Conservation (phyloP, 1,284 basidiomycete genomes). For the Puccinia hordei region DNA sequence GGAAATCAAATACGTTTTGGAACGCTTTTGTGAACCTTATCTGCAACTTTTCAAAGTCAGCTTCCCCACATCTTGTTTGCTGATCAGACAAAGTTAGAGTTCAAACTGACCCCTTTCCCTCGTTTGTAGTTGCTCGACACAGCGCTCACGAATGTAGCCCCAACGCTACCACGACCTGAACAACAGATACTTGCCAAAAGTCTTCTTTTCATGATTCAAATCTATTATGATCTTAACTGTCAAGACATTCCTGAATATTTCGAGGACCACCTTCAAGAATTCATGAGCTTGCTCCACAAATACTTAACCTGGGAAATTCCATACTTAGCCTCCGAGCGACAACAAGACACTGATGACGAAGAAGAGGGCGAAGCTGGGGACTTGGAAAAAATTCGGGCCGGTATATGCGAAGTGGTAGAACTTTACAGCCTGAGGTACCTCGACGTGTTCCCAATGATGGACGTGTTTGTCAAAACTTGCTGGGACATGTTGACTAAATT, state of each 20-base stretch:
- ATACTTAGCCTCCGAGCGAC: conserved; percentile 10
- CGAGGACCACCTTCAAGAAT: conserved; percentile 73
- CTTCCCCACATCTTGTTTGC: not conserved
- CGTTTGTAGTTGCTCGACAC: conserved; percentile 6
- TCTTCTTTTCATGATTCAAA: conserved; percentile 76
- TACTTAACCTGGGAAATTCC: conserved; percentile 50
- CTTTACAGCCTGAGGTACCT: conserved; percentile 88
- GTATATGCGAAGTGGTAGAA: conserved; percentile 89
- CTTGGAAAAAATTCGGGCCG: conserved; percentile 81
- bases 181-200: conserved; percentile 68
- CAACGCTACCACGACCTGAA: conserved; percentile 57
- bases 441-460: conserved; percentile 68
- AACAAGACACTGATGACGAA: conserved; percentile 63
- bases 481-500: conserved; percentile 84
- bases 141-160: conserved; percentile 56
- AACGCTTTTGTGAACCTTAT: conserved; percentile 79
- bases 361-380: conserved; percentile 81
- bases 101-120: not conserved
- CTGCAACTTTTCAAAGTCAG: conserved; percentile 73
- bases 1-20: conserved; percentile 89
- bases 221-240: conserved; percentile 90
- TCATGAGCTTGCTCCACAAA: conserved; percentile 58
- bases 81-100: not conserved
- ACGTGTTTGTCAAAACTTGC: conserved; percentile 78
- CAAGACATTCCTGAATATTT: conserved; percentile 94